phyloP scores from a whole-genome alignment of 208 protist genomes.

The Leptomonas pyrrhocoris region DNA sequence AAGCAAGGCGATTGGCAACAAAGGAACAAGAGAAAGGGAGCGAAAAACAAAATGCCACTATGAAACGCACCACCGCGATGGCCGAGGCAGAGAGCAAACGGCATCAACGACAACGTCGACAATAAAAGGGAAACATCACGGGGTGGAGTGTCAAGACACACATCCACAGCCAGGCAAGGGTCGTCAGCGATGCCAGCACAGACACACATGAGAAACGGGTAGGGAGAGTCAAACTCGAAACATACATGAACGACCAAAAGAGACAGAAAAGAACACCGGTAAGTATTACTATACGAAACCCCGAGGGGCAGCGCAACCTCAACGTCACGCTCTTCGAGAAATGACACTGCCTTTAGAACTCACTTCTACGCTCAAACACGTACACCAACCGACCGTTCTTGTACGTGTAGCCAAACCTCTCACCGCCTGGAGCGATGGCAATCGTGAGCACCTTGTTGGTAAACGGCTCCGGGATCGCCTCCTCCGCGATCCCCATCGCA shows the following conservation, averaged over 20 bases:
- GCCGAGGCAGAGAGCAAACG: no score
- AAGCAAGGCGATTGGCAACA: neutral
- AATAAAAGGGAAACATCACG: no score
- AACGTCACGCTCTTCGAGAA: neutral
- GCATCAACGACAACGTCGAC: no score
- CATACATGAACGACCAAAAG: neutral
- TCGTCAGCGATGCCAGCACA: no score
- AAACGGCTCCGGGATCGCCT: conserved; percentile 67
- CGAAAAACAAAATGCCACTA: neutral
- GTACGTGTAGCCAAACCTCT: conserved; percentile 80
- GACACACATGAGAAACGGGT: no score
- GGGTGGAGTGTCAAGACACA: no score
- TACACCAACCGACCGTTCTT: conserved; percentile 74
- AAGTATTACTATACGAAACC: no score
- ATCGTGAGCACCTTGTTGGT: conserved; percentile 79
- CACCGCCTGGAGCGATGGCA: conserved; percentile 80
- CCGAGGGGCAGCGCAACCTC: no score
- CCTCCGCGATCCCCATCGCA: conserved; percentile 13
- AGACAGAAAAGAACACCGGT: no score
- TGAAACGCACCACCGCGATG: no score
- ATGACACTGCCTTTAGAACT: neutral
- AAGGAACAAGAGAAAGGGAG: neutral
- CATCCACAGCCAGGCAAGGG: no score
- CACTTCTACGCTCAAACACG: conserved; percentile 70
- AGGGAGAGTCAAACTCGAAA: no score